Conservation (phyloP, 2,329 filamentous ascomycete genomes). For the Fusarium sp. region DNA sequence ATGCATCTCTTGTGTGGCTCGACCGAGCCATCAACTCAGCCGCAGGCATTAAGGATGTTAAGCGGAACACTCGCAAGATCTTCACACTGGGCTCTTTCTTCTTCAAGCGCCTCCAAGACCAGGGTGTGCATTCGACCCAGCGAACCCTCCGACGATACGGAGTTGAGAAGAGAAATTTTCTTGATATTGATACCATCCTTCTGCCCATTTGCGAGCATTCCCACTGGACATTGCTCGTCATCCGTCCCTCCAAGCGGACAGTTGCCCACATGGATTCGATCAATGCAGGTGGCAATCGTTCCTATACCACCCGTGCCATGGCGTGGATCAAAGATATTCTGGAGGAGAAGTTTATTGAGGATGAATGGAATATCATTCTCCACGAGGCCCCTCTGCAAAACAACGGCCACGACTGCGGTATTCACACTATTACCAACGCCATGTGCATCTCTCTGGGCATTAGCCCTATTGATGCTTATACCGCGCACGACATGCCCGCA, state of each 20-base stretch:
- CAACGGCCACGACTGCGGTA: conserved; percentile 81
- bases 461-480: conserved; percentile 62
- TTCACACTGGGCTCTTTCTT: conserved; percentile 75
- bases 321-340: conserved; percentile 70
- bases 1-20: conserved; percentile 71
- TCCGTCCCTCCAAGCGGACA: conserved; percentile 69
- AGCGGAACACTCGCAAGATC: conserved; percentile 65
- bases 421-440: conserved; percentile 79
- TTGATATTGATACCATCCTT: conserved; percentile 74
- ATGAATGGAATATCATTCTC: conserved; percentile 69
- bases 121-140: conserved; percentile 60
- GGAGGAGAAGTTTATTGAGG: conserved; percentile 60
- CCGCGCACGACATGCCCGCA: conserved; percentile 64
- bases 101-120: conserved; percentile 64
- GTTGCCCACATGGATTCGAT: conserved; percentile 79
- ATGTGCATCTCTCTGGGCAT: conserved; percentile 69
- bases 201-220: conserved; percentile 72
- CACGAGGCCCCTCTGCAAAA: conserved; percentile 66
- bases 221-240: conserved; percentile 79
- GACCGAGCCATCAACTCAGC: conserved; percentile 68
- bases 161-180: conserved; percentile 68
- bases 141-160: conserved; percentile 68
- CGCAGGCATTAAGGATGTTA: conserved; percentile 62
- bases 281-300: conserved; percentile 52
- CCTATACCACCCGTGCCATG: conserved; percentile 56